phyloP scores from a whole-genome alignment of 2,329 filamentous ascomycete species.

The Coniochaeta sp. region DNA sequence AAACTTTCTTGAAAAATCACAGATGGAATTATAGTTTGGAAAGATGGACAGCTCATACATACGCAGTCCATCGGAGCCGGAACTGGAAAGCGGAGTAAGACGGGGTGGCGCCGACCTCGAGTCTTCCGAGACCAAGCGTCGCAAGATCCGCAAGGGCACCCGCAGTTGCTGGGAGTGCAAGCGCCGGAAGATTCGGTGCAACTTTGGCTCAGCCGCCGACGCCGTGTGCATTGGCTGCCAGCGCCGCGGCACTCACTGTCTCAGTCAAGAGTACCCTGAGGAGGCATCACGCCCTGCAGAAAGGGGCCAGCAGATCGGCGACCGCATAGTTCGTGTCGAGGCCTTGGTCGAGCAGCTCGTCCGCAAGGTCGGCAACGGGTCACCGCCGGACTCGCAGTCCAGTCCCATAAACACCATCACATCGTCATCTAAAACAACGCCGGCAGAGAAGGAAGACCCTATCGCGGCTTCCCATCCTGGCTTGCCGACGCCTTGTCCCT shows the following conservation, averaged over 20 bases:
- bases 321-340: slow-evolving; percentile 10
- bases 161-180: slow-evolving; percentile 53
- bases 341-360: slow-evolving; percentile 9
- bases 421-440: neutral
- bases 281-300: slow-evolving; percentile 8
- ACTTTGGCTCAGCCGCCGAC: slow-evolving; percentile 28
- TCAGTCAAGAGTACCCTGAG: slow-evolving; percentile 39
- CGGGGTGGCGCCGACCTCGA: neutral
- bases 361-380: slow-evolving; percentile 3
- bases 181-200: slow-evolving; percentile 44
- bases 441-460: neutral
- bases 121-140: neutral
- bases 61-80: neutral
- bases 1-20: neutral
- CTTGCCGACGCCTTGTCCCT: neutral
- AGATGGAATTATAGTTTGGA: neutral
- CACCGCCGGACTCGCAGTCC: neutral
- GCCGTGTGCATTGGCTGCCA: slow-evolving; percentile 36
- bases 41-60: neutral
- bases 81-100: neutral
- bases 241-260: slow-evolving; percentile 31
- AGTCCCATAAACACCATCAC: neutral
- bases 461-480: neutral
- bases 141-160: slow-evolving; percentile 42
- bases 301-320: slow-evolving; percentile 6